These are phyloP conservation scores for Lanmaoa pseudosensibilis DNA, from an alignment of 768 basidiomycete species.

Conservation along the genomic window DNA sequence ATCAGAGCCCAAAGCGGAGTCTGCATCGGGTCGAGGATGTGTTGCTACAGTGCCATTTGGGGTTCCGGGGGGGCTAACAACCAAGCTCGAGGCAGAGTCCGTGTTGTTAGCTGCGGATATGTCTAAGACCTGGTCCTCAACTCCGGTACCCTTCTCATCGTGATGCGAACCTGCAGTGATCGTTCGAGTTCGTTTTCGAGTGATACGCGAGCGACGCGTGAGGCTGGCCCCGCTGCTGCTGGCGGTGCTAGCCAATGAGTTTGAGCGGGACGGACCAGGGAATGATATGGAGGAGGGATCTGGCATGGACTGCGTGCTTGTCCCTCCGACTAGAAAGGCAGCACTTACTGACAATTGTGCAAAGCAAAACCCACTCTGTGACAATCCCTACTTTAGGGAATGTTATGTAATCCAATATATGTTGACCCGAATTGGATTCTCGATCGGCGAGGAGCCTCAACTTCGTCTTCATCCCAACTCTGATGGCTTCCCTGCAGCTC, in stretches of 20 bases:
- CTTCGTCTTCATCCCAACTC: neutral
- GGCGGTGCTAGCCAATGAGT: constrained; percentile 40
- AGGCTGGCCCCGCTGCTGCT: constrained; percentile 51
- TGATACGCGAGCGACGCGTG: constrained; percentile 47
- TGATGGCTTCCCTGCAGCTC: constrained; percentile 16
- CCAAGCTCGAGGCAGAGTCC: constrained; percentile 1
- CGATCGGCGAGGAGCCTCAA: constrained; percentile 26
- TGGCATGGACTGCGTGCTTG: constrained; percentile 30
- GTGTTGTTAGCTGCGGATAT: constrained; percentile 28
- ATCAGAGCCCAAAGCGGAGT: constrained; percentile 12
- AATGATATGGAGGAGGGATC: constrained; percentile 30
- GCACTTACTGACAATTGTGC: constrained; percentile 9
- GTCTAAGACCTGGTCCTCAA: constrained; percentile 27
- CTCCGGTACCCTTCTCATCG: constrained; percentile 19
- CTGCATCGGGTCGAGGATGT: constrained; percentile 13
- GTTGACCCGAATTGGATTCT: neutral
- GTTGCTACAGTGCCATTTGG: constrained; percentile 11
- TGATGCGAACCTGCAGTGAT: constrained; percentile 36
- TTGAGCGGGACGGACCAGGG: constrained; percentile 36
- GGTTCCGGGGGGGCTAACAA: constrained; percentile 12
- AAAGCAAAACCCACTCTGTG: constrained; percentile 22
- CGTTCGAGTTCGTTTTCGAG: constrained; percentile 55
- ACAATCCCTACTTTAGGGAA: constrained; percentile 22
- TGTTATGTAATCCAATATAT: constrained; percentile 28
- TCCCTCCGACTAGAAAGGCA: constrained; percentile 22